Evolutionary conservation across 2,329 filamentous ascomycete genomes (phyloP), one percentile per base, ranked within the genome.

Genomic region (Xylariaceae sp.): DNA sequence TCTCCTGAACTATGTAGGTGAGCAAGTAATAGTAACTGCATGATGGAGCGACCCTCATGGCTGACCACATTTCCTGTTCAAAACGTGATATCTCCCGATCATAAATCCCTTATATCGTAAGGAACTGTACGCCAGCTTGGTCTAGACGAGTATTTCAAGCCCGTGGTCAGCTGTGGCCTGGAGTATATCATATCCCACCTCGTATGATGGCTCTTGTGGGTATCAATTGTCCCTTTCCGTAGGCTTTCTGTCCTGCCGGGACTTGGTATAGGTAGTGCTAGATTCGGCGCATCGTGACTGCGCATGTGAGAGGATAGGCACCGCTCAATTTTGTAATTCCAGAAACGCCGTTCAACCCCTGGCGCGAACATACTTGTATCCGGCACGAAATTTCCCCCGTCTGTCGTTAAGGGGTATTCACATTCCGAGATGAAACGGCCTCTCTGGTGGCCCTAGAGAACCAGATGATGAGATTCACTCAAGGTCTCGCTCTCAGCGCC

Each of bases 401-500:
- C 23, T 2, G 23, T 30, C 23, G 23, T 30, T 4, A 30, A 30
- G 23, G 23, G 23, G 3, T 30, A 5, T 6, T 30, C 23, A 30
- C 23, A 30, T 2, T 4, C 23, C 4, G 23, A 30, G 2, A 30
- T 30, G 23, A 5, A 30, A 30, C 23, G 23, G 5, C 23, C 23
- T 5, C 23, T 23, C 23, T 2, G 23, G 23, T 2, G 23, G 23
- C 3, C 23, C 23, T 2, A 23, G 23, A 23, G 23, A 4, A 4
- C 23, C 23, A 23, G 23, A 23, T 3, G 23, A 23, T 11, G 37
- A 10, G 8, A 13, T 42, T 1, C 7, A 4, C 37, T 18, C 15
- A 3, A n/a, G 23, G 7, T 30, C 11, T 30, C 23, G 51, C 10
- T 7, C 42, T 85, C 78, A 93, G 70, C 93, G 84, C 94, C 94